Evolutionary conservation across 768 basidiomycete genomes (phyloP), one percentile per base, ranked within the genome.

Genomic region (Psilocybe sp.): DNA sequence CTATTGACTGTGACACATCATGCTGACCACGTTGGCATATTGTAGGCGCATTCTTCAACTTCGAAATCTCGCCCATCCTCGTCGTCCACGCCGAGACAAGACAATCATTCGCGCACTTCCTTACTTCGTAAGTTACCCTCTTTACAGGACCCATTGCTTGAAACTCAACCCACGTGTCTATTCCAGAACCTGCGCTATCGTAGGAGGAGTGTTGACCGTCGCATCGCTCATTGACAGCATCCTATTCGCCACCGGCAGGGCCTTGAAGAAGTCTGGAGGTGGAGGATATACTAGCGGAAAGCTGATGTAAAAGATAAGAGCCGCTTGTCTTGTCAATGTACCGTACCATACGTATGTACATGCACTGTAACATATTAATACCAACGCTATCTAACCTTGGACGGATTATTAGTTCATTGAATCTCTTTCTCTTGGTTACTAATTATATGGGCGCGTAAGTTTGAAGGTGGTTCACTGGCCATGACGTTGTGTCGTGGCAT

Each of bases 91-190:
- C 81, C 10, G 96, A 98, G 64, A 86, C 81, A 32, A 80, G 93
- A 48, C 95, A 98, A 68, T 91, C 92, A 0, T 96, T 98, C 67
- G 96, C 97, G 2, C 97, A 99, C 71, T 98, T 98, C 77, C 72
- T 98, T 20, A 98, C 97, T 39, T 98, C 95, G 90, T 95, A 63
- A 62, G 93, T 78, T 13, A 16, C 48, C 43, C 32, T 28, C 50
- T 10, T 37, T 37, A 31, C 28, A 33, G 16, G 34, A 8, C 49
- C 32, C 40, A 48, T 10, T 33, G 50, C 20, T 44, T 33, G 12
- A 7, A 20, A 4, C 35, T 50, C 31, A 51, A 34, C 33, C 16
- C 11, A 2, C 20, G 1, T n/a, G 16, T 37, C 35, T 50, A n/a
- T 13, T 14, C 3, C 60, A 97, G 94, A 55, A 95, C 94, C 19